Conservation (phyloP, 1,139 yeast genomes). For the Lodderomyces metapsilosis region DNA sequence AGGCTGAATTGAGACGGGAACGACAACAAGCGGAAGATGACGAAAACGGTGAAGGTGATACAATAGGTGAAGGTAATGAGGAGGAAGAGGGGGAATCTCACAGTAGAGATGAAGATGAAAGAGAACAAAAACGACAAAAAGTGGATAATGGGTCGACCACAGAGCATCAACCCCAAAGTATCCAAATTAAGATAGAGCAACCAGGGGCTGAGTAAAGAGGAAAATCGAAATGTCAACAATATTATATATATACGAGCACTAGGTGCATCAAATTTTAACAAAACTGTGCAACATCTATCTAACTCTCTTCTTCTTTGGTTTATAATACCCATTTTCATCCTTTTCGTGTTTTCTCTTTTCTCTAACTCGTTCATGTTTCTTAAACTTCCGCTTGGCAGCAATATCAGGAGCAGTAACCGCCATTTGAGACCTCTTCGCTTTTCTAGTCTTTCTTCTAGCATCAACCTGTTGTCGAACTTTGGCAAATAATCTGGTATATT, state of each 20-base stretch:
- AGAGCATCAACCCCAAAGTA: not conserved
- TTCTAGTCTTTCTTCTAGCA: constrained; percentile 71
- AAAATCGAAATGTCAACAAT: constrained; percentile 12
- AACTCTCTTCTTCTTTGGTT: constrained; percentile 51
- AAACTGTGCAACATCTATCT: no score
- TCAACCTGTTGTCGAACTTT: constrained; percentile 60
- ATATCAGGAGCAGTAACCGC: constrained; percentile 79
- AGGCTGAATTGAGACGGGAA: constrained; percentile 23
- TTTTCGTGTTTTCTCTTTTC: constrained; percentile 73
- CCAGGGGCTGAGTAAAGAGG: not conserved
- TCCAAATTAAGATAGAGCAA: not conserved
- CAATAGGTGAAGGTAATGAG: constrained; percentile 14
- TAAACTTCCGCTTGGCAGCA: constrained; percentile 73
- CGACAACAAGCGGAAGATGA: constrained; percentile 23
- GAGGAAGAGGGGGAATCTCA: not conserved
- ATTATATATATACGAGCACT: not conserved
- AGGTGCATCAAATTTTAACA: no score
- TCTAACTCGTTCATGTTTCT: constrained; percentile 71
- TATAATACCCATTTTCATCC: constrained; percentile 77
- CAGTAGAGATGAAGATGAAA: constrained; percentile 1
- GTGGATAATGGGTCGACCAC: not conserved
- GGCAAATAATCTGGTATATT: constrained; percentile 63
- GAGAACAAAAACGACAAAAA: constrained; percentile 3
- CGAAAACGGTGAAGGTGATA: constrained; percentile 16
- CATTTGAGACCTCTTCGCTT: constrained; percentile 70